Evolutionary conservation across 169 alveolate genomes (phyloP), one percentile per base, ranked within the genome.

Genomic region (Plasmodium sp.): DNA sequence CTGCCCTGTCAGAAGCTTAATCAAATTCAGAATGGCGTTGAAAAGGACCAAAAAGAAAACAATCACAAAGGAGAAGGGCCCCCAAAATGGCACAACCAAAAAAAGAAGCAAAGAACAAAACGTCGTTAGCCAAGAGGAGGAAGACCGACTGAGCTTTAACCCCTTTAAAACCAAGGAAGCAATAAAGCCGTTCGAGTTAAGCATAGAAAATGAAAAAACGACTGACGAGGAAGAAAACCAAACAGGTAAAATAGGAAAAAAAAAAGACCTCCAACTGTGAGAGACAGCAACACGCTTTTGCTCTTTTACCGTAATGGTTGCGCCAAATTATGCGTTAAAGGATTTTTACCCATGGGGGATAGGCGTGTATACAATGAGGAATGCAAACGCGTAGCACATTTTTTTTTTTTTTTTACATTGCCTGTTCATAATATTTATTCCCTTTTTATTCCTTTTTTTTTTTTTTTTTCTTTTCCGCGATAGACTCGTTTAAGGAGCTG

Each of bases 181-280:
- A 39, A 71, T 84, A 41, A 84, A 71, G 56, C 93, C 93, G 7
- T 84, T 84, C 48, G 83, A 84, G 16, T 41, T 67, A 36, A 39
- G 31, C 41, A 45, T 84, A 84, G 93, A 84, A 56, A 34, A 82
- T 71, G 93, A 71, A 18, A n/a, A n/a, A 36, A 36, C 31, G 3
- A 81, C 31, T 36, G 73, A 62, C 12, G 73, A 71, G 36, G 80
- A 71, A 6, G 31, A 41, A 22, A 43, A 5, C 10, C n/a, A 67
- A 84, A 71, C 22, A 84, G 83, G 75, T 81, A 81, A 62, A 62
- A 62, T 14, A 27, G 1, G 73, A 81, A 22, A 2, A 81, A 22
- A 41, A 39, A n/a, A 31, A 39, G 36, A 33, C 39, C 14, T 36
- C 54, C 58, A 48, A 1, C 58, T 48, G 58, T 9, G n/a, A 48